Base-by-base conservation (phyloP, 108 stramenopile species). In the Conticribra guillardii region DNA sequence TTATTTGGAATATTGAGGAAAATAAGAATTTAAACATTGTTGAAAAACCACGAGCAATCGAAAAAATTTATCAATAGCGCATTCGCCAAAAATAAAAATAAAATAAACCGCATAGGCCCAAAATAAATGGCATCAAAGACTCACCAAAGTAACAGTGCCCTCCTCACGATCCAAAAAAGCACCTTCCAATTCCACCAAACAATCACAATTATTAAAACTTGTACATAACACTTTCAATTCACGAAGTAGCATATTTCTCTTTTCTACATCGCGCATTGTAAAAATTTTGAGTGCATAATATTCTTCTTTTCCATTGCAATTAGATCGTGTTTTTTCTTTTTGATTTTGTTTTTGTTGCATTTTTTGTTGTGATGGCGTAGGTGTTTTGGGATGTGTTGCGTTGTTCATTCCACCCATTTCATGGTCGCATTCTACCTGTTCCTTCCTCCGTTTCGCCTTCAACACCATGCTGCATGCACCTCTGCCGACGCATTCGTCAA, bases 181-280 rank as follows among this genome's bases (percentile, higher is more conserved):
- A 17, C 93, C 93, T 44, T 85, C 67, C 44, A 94, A 76, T 54
- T 80, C 64, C 37, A 94, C 87, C 50, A 94, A 52, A 48, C 84
- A 84, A 31, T 88, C 80, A 49, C 87, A 88, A 29, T 83, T 62
- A 15, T 22, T 51, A 5, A 4, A n/a, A 51, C 19, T 51, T 9
- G 47, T 64, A 54, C 83, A 85, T 2, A 94, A 62, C 18, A 83
- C 60, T 54, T 76, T 74, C 58, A 94, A 64, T 47, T 94, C 93
- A 56, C 88, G 74, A 22, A 85, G 27, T 0, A 94, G 71, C 93
- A 94, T 94, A 11, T 49, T 60, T 17, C 78, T 71, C 62, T 60
- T 66, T 31, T 64, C 52, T 8, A 44, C 50, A 67, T 58, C 37
- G 33, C 70, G 44, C 30, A 82, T 46, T 23, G 59, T 37, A 49